phyloP scores from a whole-genome alignment of 148 eudicot species.

The Chenopodium album region DNA sequence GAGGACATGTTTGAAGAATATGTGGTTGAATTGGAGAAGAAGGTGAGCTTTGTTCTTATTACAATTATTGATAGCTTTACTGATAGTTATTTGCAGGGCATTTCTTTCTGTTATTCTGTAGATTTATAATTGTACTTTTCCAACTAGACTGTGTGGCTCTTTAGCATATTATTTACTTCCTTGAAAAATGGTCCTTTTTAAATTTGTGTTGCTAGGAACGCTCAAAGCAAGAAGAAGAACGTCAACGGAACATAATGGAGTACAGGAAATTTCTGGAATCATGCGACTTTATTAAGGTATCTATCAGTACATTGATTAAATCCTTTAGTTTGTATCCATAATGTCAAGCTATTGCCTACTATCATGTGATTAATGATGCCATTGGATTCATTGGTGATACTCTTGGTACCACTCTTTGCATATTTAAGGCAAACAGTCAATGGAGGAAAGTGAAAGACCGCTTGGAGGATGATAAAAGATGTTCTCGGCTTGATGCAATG shows the following conservation, averaged over 20 bases:
- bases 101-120: neutral
- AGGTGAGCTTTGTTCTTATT: slow-evolving; percentile 45
- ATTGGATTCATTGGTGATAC: slow-evolving; percentile 15
- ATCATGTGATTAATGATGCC: neutral
- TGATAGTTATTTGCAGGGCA: neutral
- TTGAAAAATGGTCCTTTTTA: neutral
- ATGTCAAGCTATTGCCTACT: neutral
- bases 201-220: slow-evolving; percentile 50
- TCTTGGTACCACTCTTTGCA: slow-evolving; percentile 9
- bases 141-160: slow-evolving; percentile 8
- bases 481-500: slow-evolving; percentile 82
- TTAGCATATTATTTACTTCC: slow-evolving; percentile 5
- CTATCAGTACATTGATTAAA: neutral
- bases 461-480: slow-evolving; percentile 89
- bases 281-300: slow-evolving; percentile 91
- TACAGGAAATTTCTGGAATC: slow-evolving; percentile 80
- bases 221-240: slow-evolving; percentile 79
- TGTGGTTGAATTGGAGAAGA: slow-evolving; percentile 61
- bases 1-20: slow-evolving; percentile 79
- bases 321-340: neutral
- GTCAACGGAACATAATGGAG: slow-evolving; percentile 54
- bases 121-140: neutral
- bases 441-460: slow-evolving; percentile 98
- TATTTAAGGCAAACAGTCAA: slow-evolving; percentile 81
- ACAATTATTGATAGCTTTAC: neutral